These are phyloP conservation scores for Russula griseocarnosa DNA, from an alignment of 768 basidiomycete genomes.

Conservation along the genomic window DNA sequence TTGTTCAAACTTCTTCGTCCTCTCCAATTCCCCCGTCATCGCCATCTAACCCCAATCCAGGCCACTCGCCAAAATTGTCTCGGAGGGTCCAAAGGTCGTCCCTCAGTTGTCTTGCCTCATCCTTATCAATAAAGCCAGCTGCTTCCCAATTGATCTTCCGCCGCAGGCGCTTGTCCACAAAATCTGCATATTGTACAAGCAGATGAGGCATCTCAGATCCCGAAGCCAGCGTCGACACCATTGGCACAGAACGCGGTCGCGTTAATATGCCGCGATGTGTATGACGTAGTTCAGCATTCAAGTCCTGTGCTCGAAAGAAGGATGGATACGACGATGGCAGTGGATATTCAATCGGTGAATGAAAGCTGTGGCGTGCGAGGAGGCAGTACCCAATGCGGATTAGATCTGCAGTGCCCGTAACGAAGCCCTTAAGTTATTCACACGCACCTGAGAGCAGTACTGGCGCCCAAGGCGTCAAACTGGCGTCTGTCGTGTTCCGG, in stretches of 20 bases:
- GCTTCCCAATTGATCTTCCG: conserved; percentile 21
- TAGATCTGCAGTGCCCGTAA: background rate
- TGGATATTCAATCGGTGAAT: conserved; percentile 51
- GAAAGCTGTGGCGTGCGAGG: conserved; percentile 34
- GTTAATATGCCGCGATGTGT: conserved; percentile 17
- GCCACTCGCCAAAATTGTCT: conserved; percentile 23
- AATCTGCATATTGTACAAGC: conserved; percentile 51
- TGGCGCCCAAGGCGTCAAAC: conserved; percentile 43
- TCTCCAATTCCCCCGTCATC: conserved; percentile 10
- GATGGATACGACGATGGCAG: conserved; percentile 57
- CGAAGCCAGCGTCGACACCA: conserved; percentile 39
- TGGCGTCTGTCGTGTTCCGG: conserved; percentile 35
- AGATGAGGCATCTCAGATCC: conserved; percentile 38
- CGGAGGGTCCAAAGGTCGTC: conserved; percentile 25
- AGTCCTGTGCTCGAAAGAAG: conserved; percentile 36
- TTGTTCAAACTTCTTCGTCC: conserved; percentile 19
- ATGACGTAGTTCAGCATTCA: conserved; percentile 20
- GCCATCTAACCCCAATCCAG: background rate
- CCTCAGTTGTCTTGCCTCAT: conserved; percentile 23
- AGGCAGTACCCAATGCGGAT: background rate
- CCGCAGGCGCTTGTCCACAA: conserved; percentile 43
- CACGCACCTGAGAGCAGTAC: conserved; percentile 42
- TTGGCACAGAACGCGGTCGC: conserved; percentile 14
- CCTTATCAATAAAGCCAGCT: conserved; percentile 18
- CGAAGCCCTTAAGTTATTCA: background rate